Evolutionary conservation across 305 asterid species (phyloP), one percentile per base, ranked within the genome.

Genomic region (Rubia tinctorum): DNA sequence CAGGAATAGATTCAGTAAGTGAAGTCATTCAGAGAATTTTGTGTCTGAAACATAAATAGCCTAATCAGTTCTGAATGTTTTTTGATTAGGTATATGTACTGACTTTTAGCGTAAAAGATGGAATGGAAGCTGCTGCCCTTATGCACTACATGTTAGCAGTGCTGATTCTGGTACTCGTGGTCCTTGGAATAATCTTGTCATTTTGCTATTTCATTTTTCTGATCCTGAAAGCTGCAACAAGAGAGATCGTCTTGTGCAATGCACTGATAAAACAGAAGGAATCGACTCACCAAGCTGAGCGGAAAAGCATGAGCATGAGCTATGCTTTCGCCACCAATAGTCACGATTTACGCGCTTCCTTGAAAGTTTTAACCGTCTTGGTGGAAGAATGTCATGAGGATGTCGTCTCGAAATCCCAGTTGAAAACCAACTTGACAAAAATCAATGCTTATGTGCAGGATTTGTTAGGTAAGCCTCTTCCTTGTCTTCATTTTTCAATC

Each of bases 331-430:
- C 86, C 0, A 82, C 80, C 17, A 92, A 90, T 40, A 88, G 87
- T 85, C 97, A 90, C 18, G 96, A 92, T 79, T 75, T 92, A 2
- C 92, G 91, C n/a, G 90, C 91, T 73, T 82, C 90, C 47, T 81
- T 90, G 59, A 89, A 91, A 20, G 94, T 87, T 64, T 82, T 92
- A 25, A 73, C 71, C 2, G 88, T 91, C 56, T 80, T 92, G 23
- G 80, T 90, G 11, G 88, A 88, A 40, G 68, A 86, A 55, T 88
- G 85, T 47, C 86, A 76, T 0, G 66, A 68, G 7, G 85, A 84
- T 59, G 85, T 76, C 23, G 73, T 73, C 1, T 77, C 82, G 15
- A 47, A 73, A 45, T 83, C 87, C 8, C 82, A 80, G 12, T 66
- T 87, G 67, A 72, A 72, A 5, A 23, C 81, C 17, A 86, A 82